Percentiles rank a stretch among this genome's conserved stretches.
Evolutionary conservation across 2,329 filamentous ascomycete species (phyloP).

Genomic region (Talaromyces sp.): DNA sequence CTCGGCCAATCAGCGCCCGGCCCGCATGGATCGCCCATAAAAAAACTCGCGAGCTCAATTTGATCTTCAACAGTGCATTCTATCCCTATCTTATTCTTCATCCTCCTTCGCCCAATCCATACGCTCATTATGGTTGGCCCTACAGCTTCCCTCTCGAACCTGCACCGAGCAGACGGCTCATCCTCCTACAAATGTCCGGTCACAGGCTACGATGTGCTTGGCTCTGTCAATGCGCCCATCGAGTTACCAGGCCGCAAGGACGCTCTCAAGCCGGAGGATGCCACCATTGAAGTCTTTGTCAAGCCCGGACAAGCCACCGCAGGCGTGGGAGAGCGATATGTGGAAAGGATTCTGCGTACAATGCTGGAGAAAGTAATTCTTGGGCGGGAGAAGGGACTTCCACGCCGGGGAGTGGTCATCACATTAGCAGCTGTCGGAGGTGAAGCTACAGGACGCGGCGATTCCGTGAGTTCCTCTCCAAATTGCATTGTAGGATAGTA

Average conservation of each 20-base stretch:
- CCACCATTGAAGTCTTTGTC: conserved; percentile 85
- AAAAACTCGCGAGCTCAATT: conserved; percentile 6
- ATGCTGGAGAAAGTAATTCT: conserved; percentile 44
- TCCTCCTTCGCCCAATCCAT: background rate
- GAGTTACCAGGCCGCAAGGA: conserved; percentile 81
- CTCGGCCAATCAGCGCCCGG: conserved; percentile 20
- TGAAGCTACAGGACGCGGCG: conserved; percentile 38
- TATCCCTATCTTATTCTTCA: conserved; percentile 6
- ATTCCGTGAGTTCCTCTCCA: conserved; percentile 35
- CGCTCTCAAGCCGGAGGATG: conserved; percentile 82
- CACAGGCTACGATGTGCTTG: conserved; percentile 75
- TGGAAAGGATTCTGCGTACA: conserved; percentile 61
- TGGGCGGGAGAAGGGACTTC: conserved; percentile 45
- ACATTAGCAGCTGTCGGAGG: conserved; percentile 46
- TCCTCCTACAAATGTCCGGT: conserved; percentile 45
- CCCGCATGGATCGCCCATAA: conserved; percentile 20
- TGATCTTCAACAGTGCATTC: background rate
- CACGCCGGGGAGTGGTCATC: conserved; percentile 46
- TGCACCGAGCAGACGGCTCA: conserved; percentile 44
- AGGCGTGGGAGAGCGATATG: conserved; percentile 79
- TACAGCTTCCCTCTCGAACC: conserved; percentile 36
- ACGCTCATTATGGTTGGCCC: conserved; percentile 37
- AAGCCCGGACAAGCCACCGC: conserved; percentile 83
- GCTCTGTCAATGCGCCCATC: conserved; percentile 87
- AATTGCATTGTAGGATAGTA: background rate